Evolutionary conservation across 805 yeast genomes (phyloP), one percentile per base, ranked within the genome.

Genomic region (Schwanniomyces vanrijiae): DNA sequence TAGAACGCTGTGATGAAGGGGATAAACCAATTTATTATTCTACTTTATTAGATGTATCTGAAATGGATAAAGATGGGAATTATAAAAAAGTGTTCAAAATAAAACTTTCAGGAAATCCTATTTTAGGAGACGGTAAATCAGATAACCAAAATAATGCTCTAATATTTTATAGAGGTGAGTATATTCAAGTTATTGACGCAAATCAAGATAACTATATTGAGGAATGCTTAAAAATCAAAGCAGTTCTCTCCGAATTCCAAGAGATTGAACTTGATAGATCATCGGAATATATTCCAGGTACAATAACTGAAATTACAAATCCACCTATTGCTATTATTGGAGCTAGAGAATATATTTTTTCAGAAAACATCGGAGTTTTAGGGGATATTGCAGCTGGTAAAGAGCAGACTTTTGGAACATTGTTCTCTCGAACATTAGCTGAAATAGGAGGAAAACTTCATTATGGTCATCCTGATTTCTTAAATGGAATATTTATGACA

Each of bases 381-480:
- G 98, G 97, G 41, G 97, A 91, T 68, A 88, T 91, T 55, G 97
- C 97, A 19, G 98, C 98, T 18, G 97, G 96, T 7, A 91, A 91
- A 66, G 98, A 91, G 62, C 97, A 92, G 68, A 91, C 98, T 1
- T 91, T 91, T 73, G 98, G 98, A 21, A 91, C 98, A 0, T 72
- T 92, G 58, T 91, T 92, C 74, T 96, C 97, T 1, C 78, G 97
- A 61, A 90, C 97, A 0, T 71, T 91, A 55, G 94, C 97, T 0
- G 92, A 89, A 59, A 89, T 92, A 56, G 97, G 97, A 9, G 97
- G 96, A 1, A 92, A 92, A 66, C 70, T 91, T 43, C 98, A 91
- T 65, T 91, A 91, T 66, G 98, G 98, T 2, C 97, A 91, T 69
- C 98, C 98, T 3, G 98, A 91, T 73, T 91, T 91, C 67, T 70